A percentile compares a stretch with the other conserved stretches of the same genome.
phyloP scores from a whole-genome alignment of 805 yeast genomes.

The Myxozyma mucilagina region DNA sequence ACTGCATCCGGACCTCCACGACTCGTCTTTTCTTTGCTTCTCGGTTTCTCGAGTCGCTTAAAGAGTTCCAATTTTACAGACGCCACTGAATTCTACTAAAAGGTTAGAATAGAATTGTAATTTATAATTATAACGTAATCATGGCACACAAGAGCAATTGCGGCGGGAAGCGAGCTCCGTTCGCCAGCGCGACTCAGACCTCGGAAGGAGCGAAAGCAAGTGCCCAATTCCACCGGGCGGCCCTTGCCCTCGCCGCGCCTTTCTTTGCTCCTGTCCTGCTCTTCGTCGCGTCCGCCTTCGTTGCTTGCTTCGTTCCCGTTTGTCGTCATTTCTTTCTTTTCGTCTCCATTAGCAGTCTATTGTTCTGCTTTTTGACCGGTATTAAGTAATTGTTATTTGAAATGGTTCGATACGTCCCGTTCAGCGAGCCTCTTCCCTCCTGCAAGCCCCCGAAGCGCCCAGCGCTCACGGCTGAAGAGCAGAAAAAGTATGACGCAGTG shows the following conservation, averaged over 20 bases:
- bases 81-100: no score
- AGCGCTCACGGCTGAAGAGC: constrained; percentile 55
- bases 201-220: not conserved
- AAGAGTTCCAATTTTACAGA: no score
- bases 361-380: not conserved
- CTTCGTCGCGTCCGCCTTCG: not conserved
- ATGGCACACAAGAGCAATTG: no score
- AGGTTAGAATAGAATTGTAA: no score
- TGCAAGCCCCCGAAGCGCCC: constrained; percentile 54
- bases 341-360: not conserved
- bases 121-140: no score
- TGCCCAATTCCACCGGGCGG: not conserved
- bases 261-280: not conserved
- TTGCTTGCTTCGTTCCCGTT: not conserved
- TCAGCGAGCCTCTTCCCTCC: constrained; percentile 53
- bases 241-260: constrained; percentile 4
- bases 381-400: not conserved
- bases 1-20: no score
- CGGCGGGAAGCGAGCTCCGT: not conserved
- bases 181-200: not conserved
- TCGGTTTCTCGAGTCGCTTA: no score
- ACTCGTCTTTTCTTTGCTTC: no score
- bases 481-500: constrained; percentile 61
- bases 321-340: not conserved
- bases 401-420: constrained; percentile 48